Conservation (phyloP, 2,329 filamentous ascomycete genomes). For the Aspergillus pseudonomiae region DNA sequence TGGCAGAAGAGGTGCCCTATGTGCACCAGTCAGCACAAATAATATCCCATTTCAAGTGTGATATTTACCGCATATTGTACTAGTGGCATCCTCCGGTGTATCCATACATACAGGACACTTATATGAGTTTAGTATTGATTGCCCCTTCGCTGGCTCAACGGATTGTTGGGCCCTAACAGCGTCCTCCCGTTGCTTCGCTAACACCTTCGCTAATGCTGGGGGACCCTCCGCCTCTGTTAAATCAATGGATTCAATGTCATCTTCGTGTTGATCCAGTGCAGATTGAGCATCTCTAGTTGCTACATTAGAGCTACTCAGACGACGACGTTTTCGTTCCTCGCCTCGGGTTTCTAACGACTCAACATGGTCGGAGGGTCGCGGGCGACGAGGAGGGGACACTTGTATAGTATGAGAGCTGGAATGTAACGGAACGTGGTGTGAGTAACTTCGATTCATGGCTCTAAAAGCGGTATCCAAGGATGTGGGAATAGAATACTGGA, state of each 20-base stretch:
- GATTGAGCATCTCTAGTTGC: background rate
- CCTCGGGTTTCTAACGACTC: slow-evolving; percentile 9
- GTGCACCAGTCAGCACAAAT: slow-evolving; percentile 11
- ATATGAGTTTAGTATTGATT: slow-evolving; percentile 50
- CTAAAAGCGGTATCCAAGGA: background rate
- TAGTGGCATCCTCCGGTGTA: slow-evolving; percentile 60
- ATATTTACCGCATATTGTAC: slow-evolving; percentile 61
- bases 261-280: background rate
- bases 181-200: slow-evolving; percentile 58
- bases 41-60: background rate
- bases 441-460: background rate
- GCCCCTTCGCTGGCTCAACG: slow-evolving; percentile 31
- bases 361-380: background rate
- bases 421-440: background rate
- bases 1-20: slow-evolving; percentile 67
- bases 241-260: slow-evolving; percentile 53
- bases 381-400: background rate
- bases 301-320: slow-evolving; percentile 4
- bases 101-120: slow-evolving; percentile 69
- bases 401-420: background rate
- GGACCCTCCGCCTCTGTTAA: slow-evolving; percentile 50
- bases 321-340: slow-evolving; percentile 20
- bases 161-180: slow-evolving; percentile 51
- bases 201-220: slow-evolving; percentile 44
- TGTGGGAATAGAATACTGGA: too few relatives aligned